Base-by-base conservation (phyloP, 75 land plant species). In the Pseudotsuga menziesii region DNA sequence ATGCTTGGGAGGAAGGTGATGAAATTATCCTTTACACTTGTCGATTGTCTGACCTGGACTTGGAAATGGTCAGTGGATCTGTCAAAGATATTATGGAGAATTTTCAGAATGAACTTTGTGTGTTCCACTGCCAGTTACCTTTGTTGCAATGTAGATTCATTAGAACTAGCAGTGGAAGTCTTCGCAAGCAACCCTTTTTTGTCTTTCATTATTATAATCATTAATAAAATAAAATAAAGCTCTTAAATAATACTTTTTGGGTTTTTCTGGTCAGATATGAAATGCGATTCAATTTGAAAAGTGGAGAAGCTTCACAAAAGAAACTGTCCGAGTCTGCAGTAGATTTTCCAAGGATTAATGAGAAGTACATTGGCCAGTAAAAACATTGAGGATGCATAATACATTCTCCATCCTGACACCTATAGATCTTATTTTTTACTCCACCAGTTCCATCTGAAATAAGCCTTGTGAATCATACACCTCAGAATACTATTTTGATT, bases 1-100 rank as follows among this genome's bases (percentile, higher is more conserved):
- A 97, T 91, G 99, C 99, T 36, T 97, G 99, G 99, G 99, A 97
- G 76, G 98, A 94, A 56, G 95, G 88, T 12, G 98, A 97, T 78
- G 98, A 97, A 80, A 86, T 97, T 52, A 88, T 97, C 75, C 75
- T 97, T 57, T 82, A 83, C 63, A 84, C 95, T 17, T 96, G 98
- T 76, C 93, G 99, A 56, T 61, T 96, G 67, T 78, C 88, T 12
- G 84, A 90, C 63, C 82, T 87, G 12, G 94, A 96, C 78, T 69
- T 96, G 48, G 96, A 89, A 76, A 72, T 79, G 79, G 83, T 86
- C 71, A 80, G 74, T 70, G 93, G 91, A 54, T 7, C 77, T 25
- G 73, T 80, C 14, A 84, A 89, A 81, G 90, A 83, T 25, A 83
- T 85, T 57, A 82, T 88, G 56, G 80, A 85, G 29, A 83, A 88